These are phyloP conservation scores for Xerocomellus amylosporus DNA, from an alignment of 768 basidiomycete genomes.

Conservation along the genomic window DNA sequence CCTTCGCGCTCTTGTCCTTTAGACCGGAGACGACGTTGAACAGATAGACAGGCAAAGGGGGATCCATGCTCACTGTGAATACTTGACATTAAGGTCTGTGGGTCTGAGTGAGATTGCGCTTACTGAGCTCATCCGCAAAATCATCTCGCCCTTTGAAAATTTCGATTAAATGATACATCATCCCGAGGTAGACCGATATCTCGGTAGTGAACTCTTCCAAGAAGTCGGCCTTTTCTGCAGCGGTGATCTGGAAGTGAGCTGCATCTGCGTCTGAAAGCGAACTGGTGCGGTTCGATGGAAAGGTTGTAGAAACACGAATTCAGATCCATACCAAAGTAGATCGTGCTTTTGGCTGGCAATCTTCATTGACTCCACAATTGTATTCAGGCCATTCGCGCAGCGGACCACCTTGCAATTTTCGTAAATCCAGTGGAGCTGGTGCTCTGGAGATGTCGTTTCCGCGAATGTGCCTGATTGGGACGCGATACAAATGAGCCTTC, in stretches of 20 bases:
- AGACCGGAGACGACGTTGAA: conserved; percentile 88
- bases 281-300: conserved; percentile 38
- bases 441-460: conserved; percentile 87
- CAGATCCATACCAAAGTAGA: conserved; percentile 57
- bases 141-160: conserved; percentile 90
- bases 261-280: conserved; percentile 74
- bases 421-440: conserved; percentile 94
- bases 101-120: conserved; percentile 32
- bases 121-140: conserved; percentile 96
- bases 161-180: conserved; percentile 94
- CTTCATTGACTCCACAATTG: conserved; percentile 85
- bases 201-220: conserved; percentile 91
- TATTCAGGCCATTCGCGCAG: conserved; percentile 75
- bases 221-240: conserved; percentile 70
- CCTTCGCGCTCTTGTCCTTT: conserved; percentile 90
- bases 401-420: conserved; percentile 89
- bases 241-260: conserved; percentile 64
- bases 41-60: conserved; percentile 89
- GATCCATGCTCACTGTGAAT: conserved; percentile 84
- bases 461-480: conserved; percentile 71
- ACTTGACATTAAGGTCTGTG: conserved; percentile 4
- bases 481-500: conserved; percentile 9
- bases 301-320: not conserved
- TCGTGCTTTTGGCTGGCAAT: conserved; percentile 88
- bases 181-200: conserved; percentile 88